Conservation (phyloP, 768 basidiomycete species). For the Tricholoma saponaceum region DNA sequence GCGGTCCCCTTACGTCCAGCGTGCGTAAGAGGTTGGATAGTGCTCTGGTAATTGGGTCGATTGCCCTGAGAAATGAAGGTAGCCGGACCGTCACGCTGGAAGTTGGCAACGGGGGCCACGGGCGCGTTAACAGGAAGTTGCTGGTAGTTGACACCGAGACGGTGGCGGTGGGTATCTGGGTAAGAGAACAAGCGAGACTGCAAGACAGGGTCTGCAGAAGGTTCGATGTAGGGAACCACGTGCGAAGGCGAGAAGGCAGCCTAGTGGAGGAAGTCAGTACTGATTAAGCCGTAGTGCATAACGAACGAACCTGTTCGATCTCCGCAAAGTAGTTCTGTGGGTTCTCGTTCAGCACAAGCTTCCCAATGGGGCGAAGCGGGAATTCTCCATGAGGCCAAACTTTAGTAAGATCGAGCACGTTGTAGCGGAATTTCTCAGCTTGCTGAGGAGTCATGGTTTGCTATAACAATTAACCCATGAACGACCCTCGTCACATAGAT, state of each 20-base stretch:
- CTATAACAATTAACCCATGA: slow-evolving; percentile 24
- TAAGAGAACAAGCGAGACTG: slow-evolving; percentile 96
- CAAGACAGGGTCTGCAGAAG: slow-evolving; percentile 88
- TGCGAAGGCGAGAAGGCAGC: slow-evolving; percentile 88
- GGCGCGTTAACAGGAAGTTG: slow-evolving; percentile 89
- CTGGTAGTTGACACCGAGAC: slow-evolving; percentile 76
- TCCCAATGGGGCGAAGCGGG: slow-evolving; percentile 88
- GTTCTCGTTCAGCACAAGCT: slow-evolving; percentile 76
- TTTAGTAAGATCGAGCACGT: slow-evolving; percentile 88
- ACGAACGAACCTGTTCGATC: slow-evolving; percentile 75
- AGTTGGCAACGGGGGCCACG: slow-evolving; percentile 71
- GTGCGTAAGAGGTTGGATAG: slow-evolving; percentile 70
- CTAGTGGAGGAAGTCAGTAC: slow-evolving; percentile 32
- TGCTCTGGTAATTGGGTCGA: slow-evolving; percentile 86
- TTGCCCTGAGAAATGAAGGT: slow-evolving; percentile 75
- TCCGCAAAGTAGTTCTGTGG: slow-evolving; percentile 90
- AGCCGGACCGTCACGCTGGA: slow-evolving; percentile 83
- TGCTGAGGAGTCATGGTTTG: slow-evolving; percentile 94
- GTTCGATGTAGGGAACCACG: slow-evolving; percentile 82
- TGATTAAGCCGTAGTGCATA: slow-evolving; percentile 3
- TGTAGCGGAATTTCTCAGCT: slow-evolving; percentile 88
- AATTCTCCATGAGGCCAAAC: slow-evolving; percentile 85
- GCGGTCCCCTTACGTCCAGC: slow-evolving; percentile 41
- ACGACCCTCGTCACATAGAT: neutral
- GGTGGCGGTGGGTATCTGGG: slow-evolving; percentile 83